Evolutionary conservation across 225 moss, liverwort and hornwort genomes (phyloP), one percentile per base, ranked within the genome.

Genomic region (Neckera pumila): DNA sequence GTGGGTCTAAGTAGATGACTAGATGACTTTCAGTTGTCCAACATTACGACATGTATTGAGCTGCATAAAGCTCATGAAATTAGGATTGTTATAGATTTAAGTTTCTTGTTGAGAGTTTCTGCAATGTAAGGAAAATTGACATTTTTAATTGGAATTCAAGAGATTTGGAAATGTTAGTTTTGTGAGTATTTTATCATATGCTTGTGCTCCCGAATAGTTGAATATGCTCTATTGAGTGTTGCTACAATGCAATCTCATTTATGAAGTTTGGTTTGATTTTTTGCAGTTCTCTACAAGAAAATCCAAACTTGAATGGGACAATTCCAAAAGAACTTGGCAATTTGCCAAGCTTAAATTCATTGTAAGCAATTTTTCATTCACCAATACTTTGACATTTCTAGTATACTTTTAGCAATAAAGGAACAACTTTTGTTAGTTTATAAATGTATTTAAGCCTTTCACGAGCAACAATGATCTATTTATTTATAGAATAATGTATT

Each of bases 1-100:
- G 9, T 53, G 22, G 54, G 6, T 36, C 1, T 2, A 36, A 54
- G 15, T 1, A 76, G 7, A 34, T 76, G 47, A 47, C 7, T 19
- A 51, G 49, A 75, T 75, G 54, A 36, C 16, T 56, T 56, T 3
- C 0, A 25, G 1, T 16, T 3, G 4, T n/a, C 6, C 6, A n/a
- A n/a, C 2, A 36, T 15, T n/a, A 25, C 6, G 5, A 23, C 0
- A 1, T 77, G 6, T 36, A 25, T 36, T 22, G 0, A 43, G 27
- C 2, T 36, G 0, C 7, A 22, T 22, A 76, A 53, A 14, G 36
- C 2, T 54, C 2, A 0, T 0, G 3, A 53, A 5, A 54, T 0
- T 56, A 54, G 25, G 25, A 26, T 4, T 25, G 10, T 10, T n/a
- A 10, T n/a, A 77, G 16, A 25, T 56, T 56, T 56, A 16, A 53